Base-by-base conservation (phyloP, 495 filamentous ascomycete species). In the Podospora pseudocomata region DNA sequence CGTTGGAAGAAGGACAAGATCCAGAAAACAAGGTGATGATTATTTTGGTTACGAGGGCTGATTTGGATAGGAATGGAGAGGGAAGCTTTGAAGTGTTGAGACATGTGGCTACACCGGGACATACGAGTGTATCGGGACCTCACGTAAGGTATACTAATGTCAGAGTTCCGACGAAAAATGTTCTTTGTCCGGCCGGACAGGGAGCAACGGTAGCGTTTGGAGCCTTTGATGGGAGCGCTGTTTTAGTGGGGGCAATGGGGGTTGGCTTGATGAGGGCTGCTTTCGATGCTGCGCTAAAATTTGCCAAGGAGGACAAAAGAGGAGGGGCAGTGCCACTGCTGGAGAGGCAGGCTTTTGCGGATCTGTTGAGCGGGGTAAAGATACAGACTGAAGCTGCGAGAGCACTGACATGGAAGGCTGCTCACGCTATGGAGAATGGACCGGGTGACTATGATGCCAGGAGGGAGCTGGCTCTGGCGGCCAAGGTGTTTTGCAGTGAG, bases 401-500 rank as follows among this genome's bases (percentile, higher is more conserved):
- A 60, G 71, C 77, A 6, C 58, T 87, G 66, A 83, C 80, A 0
- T 86, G 84, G 84, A 87, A 86, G 72, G 84, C 83, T 1, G 73
- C 78, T 0, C 67, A 81, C 65, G 77, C 72, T 4, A 66, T 84
- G 55, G 77, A 84, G 66, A 72, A 78, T 7, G 80, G 77, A 0
- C 72, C 75, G 0, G 78, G 79, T 2, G 77, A 78, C 55, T 80
- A 82, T 67, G 74, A 80, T 34, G 75, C 75, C 0, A 72, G 80
- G 59, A 60, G 80, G 19, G 83, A 86, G 73, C 65, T 84, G 65
- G 79, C 80, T 2, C 71, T 84, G 19, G 79, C 81, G n/a, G 81
- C 82, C 20, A 86, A 87, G 76, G 76, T 86, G 0, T 87, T 75
- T 68, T 81, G 83, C 66, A 83, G 76, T 13, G 85, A 86, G 44